A percentile compares a stretch with the other conserved stretches of the same genome.
Evolutionary conservation across 345 rosid species (phyloP).

Genomic region (Melaleuca quinquenervia): DNA sequence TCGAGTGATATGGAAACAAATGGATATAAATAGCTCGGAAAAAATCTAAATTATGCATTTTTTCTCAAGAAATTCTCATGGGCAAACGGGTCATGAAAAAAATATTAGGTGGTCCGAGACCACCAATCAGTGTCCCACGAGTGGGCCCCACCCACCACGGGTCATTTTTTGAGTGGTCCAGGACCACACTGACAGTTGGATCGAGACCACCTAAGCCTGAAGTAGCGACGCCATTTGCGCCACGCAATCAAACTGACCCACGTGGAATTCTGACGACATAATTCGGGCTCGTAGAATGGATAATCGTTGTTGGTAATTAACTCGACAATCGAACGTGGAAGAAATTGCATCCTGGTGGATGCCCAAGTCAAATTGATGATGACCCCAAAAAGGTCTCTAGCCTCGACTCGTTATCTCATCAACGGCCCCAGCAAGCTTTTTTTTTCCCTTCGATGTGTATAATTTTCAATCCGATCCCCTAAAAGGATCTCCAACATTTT

Average conservation of each 20-base stretch:
- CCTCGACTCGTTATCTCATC: background rate
- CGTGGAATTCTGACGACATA: background rate
- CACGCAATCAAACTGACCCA: background rate
- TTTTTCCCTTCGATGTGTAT: background rate
- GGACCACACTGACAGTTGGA: no score
- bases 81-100: no score
- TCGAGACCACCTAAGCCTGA: no score
- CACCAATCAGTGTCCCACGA: no score
- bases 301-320: background rate
- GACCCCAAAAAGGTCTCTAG: background rate
- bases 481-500: background rate
- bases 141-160: no score
- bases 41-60: no score
- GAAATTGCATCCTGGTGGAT: background rate
- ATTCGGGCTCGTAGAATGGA: background rate
- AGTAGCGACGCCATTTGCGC: background rate
- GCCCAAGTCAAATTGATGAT: background rate
- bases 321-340: background rate
- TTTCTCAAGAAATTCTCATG: no score
- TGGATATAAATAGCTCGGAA: background rate
- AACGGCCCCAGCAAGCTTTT: background rate
- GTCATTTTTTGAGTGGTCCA: no score
- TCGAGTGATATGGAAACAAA: background rate
- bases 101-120: no score
- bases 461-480: background rate